A percentile compares a stretch with the other conserved stretches of the same genome.
Evolutionary conservation across 2,329 filamentous ascomycete genomes (phyloP).

Genomic region (Didymella segeticola): DNA sequence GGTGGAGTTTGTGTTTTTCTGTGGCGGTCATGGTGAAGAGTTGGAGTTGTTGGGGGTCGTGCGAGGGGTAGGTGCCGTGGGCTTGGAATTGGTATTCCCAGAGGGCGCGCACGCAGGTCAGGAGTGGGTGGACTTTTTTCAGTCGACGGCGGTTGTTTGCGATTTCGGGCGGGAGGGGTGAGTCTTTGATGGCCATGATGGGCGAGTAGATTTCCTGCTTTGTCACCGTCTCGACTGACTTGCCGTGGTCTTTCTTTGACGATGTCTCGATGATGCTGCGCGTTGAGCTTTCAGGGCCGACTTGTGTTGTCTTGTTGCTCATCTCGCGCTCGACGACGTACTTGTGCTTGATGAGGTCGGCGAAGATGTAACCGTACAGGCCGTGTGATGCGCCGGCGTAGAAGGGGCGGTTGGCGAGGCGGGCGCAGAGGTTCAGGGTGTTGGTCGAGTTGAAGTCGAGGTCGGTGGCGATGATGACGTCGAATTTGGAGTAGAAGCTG

Average conservation of each 20-base stretch:
- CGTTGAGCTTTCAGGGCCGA: slow-evolving; percentile 76
- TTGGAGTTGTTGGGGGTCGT: slow-evolving; percentile 64
- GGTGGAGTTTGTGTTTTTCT: slow-evolving; percentile 74
- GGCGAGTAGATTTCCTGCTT: slow-evolving; percentile 92
- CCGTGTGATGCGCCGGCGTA: slow-evolving; percentile 89
- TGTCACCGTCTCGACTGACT: slow-evolving; percentile 82
- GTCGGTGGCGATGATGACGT: slow-evolving; percentile 89
- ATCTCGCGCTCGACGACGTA: slow-evolving; percentile 87
- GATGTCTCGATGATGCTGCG: slow-evolving; percentile 75
- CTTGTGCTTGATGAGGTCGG: slow-evolving; percentile 87
- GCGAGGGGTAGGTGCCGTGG: slow-evolving; percentile 52
- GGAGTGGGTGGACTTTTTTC: slow-evolving; percentile 77
- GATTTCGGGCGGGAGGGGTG: slow-evolving; percentile 72
- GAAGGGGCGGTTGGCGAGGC: slow-evolving; percentile 78
- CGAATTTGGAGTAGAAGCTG: slow-evolving; percentile 79
- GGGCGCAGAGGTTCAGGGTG: slow-evolving; percentile 84
- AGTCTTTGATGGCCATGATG: slow-evolving; percentile 82
- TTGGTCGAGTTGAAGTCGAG: slow-evolving; percentile 76
- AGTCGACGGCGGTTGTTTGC: slow-evolving; percentile 71
- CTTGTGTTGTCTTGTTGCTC: slow-evolving; percentile 69
- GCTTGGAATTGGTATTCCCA: slow-evolving; percentile 79
- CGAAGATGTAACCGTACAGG: slow-evolving; percentile 93
- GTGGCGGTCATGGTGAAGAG: slow-evolving; percentile 79
- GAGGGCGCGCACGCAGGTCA: slow-evolving; percentile 85
- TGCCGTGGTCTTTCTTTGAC: slow-evolving; percentile 66